phyloP scores from a whole-genome alignment of 768 basidiomycete species.

The Calocera viscosa region DNA sequence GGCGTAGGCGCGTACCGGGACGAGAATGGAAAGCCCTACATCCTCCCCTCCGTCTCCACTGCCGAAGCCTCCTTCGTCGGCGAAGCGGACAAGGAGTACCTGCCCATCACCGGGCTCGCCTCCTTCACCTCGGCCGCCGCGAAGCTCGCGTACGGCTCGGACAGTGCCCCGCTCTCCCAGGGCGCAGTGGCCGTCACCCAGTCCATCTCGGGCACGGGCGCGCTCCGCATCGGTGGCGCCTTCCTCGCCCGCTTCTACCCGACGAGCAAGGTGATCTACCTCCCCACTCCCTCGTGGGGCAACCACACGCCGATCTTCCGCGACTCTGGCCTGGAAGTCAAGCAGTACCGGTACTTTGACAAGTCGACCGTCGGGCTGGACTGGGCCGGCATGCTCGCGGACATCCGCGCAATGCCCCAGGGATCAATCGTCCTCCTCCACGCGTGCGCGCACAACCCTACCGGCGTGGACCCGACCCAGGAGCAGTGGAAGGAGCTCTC shows the following conservation, averaged over 20 bases:
- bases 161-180: slow-evolving; percentile 57
- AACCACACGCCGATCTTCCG: slow-evolving; percentile 91
- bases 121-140: slow-evolving; percentile 78
- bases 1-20: slow-evolving; percentile 97
- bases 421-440: slow-evolving; percentile 28
- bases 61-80: slow-evolving; percentile 56
- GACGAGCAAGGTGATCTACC: slow-evolving; percentile 73
- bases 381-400: slow-evolving; percentile 78
- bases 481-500: slow-evolving; percentile 89
- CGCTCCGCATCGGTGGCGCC: slow-evolving; percentile 85
- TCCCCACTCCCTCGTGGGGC: slow-evolving; percentile 92
- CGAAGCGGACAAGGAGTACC: slow-evolving; percentile 84
- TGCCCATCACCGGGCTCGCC: slow-evolving; percentile 83
- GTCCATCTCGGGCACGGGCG: slow-evolving; percentile 95
- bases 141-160: slow-evolving; percentile 79
- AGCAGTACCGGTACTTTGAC: slow-evolving; percentile 87
- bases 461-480: slow-evolving; percentile 87
- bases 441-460: slow-evolving; percentile 59
- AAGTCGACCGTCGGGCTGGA: slow-evolving; percentile 84
- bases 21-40: slow-evolving; percentile 86
- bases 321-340: slow-evolving; percentile 89
- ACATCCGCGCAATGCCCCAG: slow-evolving; percentile 30
- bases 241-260: slow-evolving; percentile 86
- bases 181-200: slow-evolving; percentile 77
- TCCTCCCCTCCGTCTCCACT: slow-evolving; percentile 78